Evolutionary conservation across 805 yeast genomes (phyloP), one percentile per base, ranked within the genome.

Genomic region (Vanderwaltozyma polyspora): DNA sequence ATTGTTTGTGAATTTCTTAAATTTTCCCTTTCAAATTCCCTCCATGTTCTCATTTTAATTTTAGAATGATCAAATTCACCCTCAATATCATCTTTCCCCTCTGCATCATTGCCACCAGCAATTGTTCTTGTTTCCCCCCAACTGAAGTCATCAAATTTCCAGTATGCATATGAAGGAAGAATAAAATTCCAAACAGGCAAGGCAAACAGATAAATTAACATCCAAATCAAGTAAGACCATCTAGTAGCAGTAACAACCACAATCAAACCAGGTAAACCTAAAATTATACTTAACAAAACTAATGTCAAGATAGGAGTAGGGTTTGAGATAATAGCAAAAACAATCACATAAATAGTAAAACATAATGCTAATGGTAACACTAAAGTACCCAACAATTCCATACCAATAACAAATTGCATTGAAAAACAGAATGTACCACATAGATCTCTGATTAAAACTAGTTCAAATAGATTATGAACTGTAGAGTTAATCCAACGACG

Each of bases 401-500:
- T 75, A 32, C 71, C 72, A 46, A 86, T 79, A 38, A 84, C 83
- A 60, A 86, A 86, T 59, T 86, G 95, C 96, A 86, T 86, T 1
- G 95, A 85, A 48, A 87, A 82, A 48, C 95, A 85, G 55, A 86
- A 86, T 0, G 93, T 84, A 45, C 96, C 96, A 68, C 96, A 86
- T 43, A 87, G 67, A 55, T 86, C 95, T 34, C 76, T 75, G 15
- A 86, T 87, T 41, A 83, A 62, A 4, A 79, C 82, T 50, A 86
- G 72, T 57, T 86, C 96, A 76, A 87, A 71, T 58, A 86, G 70
- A 52, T 86, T 86, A 59, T 86, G 96, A 25, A 86, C 87, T 0
- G 96, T 87, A 4, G 95, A 86, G 58, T 86, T 86, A 48, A 86
- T 86, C 96, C 96, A 86, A 56, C 96, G 81, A 63, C 96, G 83